Evolutionary conservation across 2,329 filamentous ascomycete genomes (phyloP), one percentile per base, ranked within the genome.

Genomic region (Botrytis deweyae): DNA sequence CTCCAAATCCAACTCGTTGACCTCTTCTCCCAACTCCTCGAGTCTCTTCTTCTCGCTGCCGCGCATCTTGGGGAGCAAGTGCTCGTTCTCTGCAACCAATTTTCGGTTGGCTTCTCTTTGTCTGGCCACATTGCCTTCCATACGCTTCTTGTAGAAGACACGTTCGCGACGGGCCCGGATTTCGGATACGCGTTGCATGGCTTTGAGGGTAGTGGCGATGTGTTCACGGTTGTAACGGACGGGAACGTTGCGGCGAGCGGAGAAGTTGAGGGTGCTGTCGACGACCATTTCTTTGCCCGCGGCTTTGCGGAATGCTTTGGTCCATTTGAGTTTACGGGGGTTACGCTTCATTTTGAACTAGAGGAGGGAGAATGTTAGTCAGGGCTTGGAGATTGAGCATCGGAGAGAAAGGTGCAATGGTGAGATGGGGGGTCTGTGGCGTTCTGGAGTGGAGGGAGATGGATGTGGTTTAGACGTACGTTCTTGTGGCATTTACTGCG

Each of bases 311-410:
- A 95, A 95, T 70, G 93, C 91, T 87, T 98, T 97, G 76, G 95
- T 98, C 96, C 95, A 98, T 84, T 94, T 96, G 79, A 98, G 89
- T 84, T 98, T 97, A 83, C 95, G 91, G 52, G 95, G 95, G 85
- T 98, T 98, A 78, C 96, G 91, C 92, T 97, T 97, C 93, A 97
- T 97, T 86, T 97, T 96, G 89, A 97, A 97, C 87, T 90, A 22
- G 29, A 33, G 59, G 38, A 29, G 14, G 18, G 46, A n/a, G 22
- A 29, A 7, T 22, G 25, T 58, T 33, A 42, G 36, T 29, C 55
- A 36, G 20, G 20, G 20, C 52, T 55, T 38, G 9, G 7, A 4
- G 18, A 20, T 49, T 10, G 49, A 52, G 33, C 46, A 44, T 36
- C 25, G 12, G 49, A 61, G 58, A 63, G n/a, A 42, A 61, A 14